Evolutionary conservation across 306 rosid species (phyloP).

Genomic region (Carpinus viminea): DNA sequence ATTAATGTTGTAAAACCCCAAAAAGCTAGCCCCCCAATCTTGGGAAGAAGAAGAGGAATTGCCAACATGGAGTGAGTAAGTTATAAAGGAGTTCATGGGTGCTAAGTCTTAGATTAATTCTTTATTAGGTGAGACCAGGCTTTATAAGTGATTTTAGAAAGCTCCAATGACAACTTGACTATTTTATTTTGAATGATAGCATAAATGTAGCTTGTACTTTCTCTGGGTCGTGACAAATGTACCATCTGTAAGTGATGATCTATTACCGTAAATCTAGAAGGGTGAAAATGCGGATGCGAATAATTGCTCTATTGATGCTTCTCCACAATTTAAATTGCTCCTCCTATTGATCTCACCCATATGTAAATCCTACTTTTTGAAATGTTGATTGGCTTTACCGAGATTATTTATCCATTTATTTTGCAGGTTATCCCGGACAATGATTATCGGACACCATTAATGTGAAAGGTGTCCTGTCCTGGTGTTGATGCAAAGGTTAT

Average conservation of each 20-base stretch:
- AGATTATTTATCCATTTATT: background rate
- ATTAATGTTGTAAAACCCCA: too few species aligned
- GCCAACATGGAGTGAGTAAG: too few species aligned
- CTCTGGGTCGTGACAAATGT: background rate
- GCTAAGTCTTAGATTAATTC: too few species aligned
- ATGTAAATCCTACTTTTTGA: background rate
- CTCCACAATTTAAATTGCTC: background rate
- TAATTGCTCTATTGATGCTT: background rate
- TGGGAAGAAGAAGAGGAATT: too few species aligned
- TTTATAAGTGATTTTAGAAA: too few species aligned
- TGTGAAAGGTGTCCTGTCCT: slow-evolving; percentile 1
- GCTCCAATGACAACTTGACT: too few species aligned
- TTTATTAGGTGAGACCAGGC: too few species aligned
- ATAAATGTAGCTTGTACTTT: too few species aligned
- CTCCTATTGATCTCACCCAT: background rate
- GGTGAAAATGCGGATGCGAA: too few species aligned
- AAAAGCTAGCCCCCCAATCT: too few species aligned
- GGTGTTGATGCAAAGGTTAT: background rate
- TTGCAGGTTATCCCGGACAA: slow-evolving; percentile 3
- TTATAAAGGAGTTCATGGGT: too few species aligned
- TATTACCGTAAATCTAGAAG: background rate
- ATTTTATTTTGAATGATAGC: too few species aligned
- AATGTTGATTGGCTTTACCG: background rate
- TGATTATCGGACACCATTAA: background rate
- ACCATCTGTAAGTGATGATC: background rate